phyloP scores from a whole-genome alignment of 352 stramenopile genomes.

The Globisporangium orthogonon region DNA sequence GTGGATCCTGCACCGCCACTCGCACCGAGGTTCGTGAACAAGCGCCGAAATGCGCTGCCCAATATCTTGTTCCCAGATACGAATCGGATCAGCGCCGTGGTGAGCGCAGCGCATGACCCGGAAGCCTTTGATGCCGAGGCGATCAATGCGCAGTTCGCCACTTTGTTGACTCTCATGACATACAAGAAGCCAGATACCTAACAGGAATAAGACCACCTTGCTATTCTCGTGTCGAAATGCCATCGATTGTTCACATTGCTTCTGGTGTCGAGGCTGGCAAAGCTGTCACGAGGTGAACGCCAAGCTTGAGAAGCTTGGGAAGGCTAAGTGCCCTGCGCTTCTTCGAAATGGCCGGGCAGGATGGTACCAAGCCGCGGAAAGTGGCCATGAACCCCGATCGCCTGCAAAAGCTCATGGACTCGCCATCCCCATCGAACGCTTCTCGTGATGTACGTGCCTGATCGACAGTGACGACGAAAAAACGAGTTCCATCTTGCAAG shows the following conservation, averaged over 20 bases:
- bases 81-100: conserved; percentile 46
- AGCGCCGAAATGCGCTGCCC: conserved; percentile 44
- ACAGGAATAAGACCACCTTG: too few species aligned
- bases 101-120: conserved; percentile 29
- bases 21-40: conserved; percentile 30
- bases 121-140: conserved; percentile 49
- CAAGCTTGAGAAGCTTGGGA: too few species aligned
- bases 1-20: conserved; percentile 26
- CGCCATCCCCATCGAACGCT: conserved; percentile 31
- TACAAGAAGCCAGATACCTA: conserved; percentile 15
- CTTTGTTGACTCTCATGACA: conserved; percentile 26
- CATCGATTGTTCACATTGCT: too few species aligned
- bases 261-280: too few species aligned
- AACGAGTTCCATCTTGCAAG: neutral
- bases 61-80: conserved; percentile 71
- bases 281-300: too few species aligned
- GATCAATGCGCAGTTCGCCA: conserved; percentile 45
- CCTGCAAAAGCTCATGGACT: conserved; percentile 59
- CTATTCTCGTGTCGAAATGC: too few species aligned
- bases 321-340: too few species aligned
- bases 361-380: conserved; percentile 22
- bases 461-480: neutral
- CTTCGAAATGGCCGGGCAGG: conserved; percentile 4
- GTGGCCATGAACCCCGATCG: conserved; percentile 45
- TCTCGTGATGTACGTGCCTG: conserved; percentile 16